These are phyloP conservation scores for Pseudogymnoascus sp. DNA, from an alignment of 2,329 filamentous ascomycete species.

Conservation along the genomic window DNA sequence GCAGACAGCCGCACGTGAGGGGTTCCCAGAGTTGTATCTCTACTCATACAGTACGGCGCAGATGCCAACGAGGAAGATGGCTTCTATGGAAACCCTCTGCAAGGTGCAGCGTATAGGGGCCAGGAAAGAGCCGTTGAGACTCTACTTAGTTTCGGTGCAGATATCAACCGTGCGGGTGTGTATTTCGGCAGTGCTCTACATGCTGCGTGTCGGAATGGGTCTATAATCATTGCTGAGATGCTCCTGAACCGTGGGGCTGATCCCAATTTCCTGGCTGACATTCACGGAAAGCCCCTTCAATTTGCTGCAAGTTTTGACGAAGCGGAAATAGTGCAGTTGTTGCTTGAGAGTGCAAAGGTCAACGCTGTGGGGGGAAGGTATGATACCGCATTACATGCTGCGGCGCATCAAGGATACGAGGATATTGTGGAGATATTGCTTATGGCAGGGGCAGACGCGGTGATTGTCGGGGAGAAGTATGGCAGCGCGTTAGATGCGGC, in stretches of 20 bases:
- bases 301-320: not conserved
- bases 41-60: not conserved
- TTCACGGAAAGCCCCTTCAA: not conserved
- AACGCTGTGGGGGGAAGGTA: not conserved
- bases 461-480: not conserved
- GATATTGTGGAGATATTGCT: not conserved
- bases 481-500: not conserved
- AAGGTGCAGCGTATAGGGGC: not conserved
- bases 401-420: not conserved
- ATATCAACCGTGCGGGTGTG: not conserved
- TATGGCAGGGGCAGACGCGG: not conserved
- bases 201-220: not conserved
- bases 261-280: not conserved
- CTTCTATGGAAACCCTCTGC: not conserved
- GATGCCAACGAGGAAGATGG: not conserved
- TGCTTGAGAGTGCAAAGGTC: conserved; percentile 15
- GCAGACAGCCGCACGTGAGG: not conserved
- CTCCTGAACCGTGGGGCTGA: not conserved
- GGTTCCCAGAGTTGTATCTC: not conserved
- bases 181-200: not conserved
- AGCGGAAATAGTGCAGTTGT: conserved; percentile 13
- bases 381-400: conserved; percentile 3
- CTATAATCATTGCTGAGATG: not conserved
- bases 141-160: not conserved
- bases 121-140: not conserved